Percentiles rank a stretch among this genome's conserved stretches.
phyloP scores from a whole-genome alignment of 768 basidiomycete species.

The Plicaturopsis crispa region DNA sequence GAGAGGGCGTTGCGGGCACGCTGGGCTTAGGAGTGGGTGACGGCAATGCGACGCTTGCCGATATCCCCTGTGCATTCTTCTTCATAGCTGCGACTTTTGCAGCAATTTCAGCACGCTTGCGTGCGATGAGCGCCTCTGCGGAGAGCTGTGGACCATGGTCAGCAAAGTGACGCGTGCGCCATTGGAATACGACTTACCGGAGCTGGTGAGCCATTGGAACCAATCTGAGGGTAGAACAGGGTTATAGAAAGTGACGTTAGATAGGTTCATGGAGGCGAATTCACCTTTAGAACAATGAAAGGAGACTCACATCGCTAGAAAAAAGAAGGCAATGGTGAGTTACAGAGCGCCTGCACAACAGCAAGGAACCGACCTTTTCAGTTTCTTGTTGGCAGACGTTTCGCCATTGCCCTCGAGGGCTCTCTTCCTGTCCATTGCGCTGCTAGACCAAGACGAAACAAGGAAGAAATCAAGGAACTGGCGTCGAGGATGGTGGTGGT shows the following conservation, averaged over 20 bases:
- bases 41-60: slow-evolving; percentile 12
- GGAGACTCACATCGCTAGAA: slow-evolving; percentile 66
- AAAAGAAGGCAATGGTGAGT: slow-evolving; percentile 12
- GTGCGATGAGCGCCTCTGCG: slow-evolving; percentile 65
- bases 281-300: slow-evolving; percentile 57
- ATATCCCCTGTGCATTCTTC: slow-evolving; percentile 24
- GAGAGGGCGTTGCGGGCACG: slow-evolving; percentile 12
- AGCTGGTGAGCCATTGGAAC: slow-evolving; percentile 36
- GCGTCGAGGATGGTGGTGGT: too few relatives aligned
- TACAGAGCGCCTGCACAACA: slow-evolving; percentile 6
- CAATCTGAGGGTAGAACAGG: slow-evolving; percentile 44
- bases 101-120: slow-evolving; percentile 77
- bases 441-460: slow-evolving; percentile 8
- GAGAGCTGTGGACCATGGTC: slow-evolving; percentile 26
- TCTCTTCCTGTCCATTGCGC: slow-evolving; percentile 66
- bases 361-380: slow-evolving; percentile 49
- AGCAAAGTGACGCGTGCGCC: slow-evolving; percentile 3
- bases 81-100: slow-evolving; percentile 81
- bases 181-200: slow-evolving; percentile 30
- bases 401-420: slow-evolving; percentile 49
- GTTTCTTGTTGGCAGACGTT: slow-evolving; percentile 42
- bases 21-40: slow-evolving; percentile 16
- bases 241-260: slow-evolving; percentile 71
- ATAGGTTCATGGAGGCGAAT: slow-evolving; percentile 44
- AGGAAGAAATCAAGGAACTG: too few relatives aligned